Conservation (phyloP, 2,329 filamentous ascomycete species). For the Pezicula radicicola region DNA sequence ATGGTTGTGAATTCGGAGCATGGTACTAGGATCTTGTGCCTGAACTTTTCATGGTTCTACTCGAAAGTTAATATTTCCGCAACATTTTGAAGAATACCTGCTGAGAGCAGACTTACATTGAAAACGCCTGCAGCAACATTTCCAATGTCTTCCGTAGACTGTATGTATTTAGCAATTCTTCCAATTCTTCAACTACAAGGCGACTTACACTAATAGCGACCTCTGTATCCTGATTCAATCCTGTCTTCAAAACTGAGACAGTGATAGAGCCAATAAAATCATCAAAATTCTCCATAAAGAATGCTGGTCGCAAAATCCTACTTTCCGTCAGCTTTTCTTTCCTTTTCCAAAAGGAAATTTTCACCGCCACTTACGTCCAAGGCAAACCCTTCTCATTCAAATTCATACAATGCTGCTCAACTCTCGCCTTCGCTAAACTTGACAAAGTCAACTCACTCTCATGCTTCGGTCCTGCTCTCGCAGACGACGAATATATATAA, state of each 20-base stretch:
- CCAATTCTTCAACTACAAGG: too few relatives aligned
- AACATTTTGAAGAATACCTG: not conserved
- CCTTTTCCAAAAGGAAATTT: not conserved
- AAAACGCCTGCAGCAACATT: constrained; percentile 17
- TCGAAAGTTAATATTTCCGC: not conserved
- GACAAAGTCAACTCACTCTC: constrained; percentile 49
- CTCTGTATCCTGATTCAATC: constrained; percentile 11
- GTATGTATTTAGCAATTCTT: not conserved
- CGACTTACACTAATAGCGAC: constrained; percentile 10
- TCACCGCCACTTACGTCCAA: constrained; percentile 15
- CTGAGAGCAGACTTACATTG: constrained; percentile 5
- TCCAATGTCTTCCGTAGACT: constrained; percentile 18
- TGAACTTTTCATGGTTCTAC: constrained; percentile 13
- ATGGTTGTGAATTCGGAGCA: constrained; percentile 12
- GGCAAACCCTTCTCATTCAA: constrained; percentile 11
- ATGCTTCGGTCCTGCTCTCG: constrained; percentile 50
- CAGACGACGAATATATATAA: constrained; percentile 62
- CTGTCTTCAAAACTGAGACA: constrained; percentile 9
- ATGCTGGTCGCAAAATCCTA: constrained; percentile 48
- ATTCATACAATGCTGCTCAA: constrained; percentile 38
- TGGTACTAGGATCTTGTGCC: constrained; percentile 6
- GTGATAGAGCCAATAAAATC: constrained; percentile 13
- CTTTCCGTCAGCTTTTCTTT: not conserved
- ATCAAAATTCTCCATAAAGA: constrained; percentile 50
- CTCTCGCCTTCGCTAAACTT: constrained; percentile 43